phyloP scores from a whole-genome alignment of 2,329 filamentous ascomycete genomes.

The Ceratocystis papillata region DNA sequence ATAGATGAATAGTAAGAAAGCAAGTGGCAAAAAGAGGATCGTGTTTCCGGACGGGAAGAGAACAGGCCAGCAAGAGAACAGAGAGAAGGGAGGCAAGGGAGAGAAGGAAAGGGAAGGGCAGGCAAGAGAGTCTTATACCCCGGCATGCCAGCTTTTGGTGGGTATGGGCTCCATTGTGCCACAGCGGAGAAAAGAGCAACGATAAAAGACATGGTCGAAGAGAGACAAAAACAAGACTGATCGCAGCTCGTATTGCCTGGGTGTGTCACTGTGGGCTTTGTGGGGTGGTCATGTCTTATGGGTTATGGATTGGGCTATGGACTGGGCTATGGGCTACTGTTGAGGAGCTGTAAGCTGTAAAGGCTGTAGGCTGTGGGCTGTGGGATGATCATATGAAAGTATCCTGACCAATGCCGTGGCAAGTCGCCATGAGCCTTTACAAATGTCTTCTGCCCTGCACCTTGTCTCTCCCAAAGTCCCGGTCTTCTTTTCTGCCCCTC shows the following conservation, averaged over 20 bases:
- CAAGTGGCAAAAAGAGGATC: neutral
- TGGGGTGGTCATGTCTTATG: neutral
- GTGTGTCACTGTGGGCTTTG: neutral
- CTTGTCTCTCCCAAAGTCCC: neutral
- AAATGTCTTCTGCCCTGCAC: neutral
- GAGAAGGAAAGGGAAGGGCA: neutral
- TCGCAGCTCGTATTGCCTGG: slow-evolving; percentile 14
- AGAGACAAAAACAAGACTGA: neutral
- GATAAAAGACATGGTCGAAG: neutral
- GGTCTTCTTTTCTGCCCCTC: neutral
- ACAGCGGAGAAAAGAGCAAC: neutral
- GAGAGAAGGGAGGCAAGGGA: neutral
- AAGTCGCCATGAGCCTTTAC: too few species aligned
- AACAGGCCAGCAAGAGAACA: neutral
- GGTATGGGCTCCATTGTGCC: neutral
- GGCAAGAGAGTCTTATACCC: slow-evolving; percentile 5
- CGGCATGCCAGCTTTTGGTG: neutral
- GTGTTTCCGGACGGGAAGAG: neutral
- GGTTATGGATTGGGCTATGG: neutral
- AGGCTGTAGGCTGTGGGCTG: too few species aligned
- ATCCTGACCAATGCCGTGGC: too few species aligned
- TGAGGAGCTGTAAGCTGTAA: neutral
- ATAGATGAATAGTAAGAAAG: neutral
- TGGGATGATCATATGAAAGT: too few species aligned
- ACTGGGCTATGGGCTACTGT: neutral